Percentiles rank a stretch among this genome's conserved stretches.
phyloP scores from a whole-genome alignment of 768 basidiomycete species.

The Mycena vulgaris region DNA sequence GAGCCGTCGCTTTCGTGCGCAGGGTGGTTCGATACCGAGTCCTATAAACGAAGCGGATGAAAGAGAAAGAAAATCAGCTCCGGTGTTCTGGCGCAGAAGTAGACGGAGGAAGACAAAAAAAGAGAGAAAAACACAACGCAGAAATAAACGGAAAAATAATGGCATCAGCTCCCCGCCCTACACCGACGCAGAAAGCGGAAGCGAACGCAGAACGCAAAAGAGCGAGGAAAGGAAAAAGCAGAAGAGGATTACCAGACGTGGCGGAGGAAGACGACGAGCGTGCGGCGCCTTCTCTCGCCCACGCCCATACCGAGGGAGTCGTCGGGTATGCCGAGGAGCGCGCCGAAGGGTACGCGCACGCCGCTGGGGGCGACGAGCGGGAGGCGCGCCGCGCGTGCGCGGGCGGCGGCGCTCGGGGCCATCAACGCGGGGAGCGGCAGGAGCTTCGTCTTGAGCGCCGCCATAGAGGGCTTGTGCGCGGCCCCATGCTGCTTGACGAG shows the following conservation, averaged over 20 bases:
- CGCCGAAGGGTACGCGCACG: slow-evolving; percentile 47
- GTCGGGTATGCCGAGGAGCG: not conserved
- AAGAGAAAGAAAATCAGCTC: too few species aligned
- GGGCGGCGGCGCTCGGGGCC: slow-evolving; percentile 61
- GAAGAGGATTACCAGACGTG: slow-evolving; percentile 97
- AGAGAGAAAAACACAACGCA: too few species aligned
- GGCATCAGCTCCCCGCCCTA: too few species aligned
- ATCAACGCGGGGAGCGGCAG: slow-evolving; percentile 16
- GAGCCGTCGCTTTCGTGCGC: too few species aligned
- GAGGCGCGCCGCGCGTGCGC: slow-evolving; percentile 73
- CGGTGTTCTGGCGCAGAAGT: too few species aligned
- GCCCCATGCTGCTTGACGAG: not conserved
- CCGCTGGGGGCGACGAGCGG: slow-evolving; percentile 80
- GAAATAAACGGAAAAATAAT: too few species aligned
- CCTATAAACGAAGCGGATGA: too few species aligned
- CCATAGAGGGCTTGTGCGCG: not conserved
- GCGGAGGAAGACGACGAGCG: slow-evolving; percentile 88
- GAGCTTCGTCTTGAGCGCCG: not conserved
- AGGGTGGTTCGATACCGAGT: too few species aligned
- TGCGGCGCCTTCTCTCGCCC: slow-evolving; percentile 51
- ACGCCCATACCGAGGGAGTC: not conserved
- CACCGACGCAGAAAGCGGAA: too few species aligned
- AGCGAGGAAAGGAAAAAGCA: too few species aligned
- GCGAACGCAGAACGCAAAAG: too few species aligned
- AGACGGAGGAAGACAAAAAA: too few species aligned